These are phyloP conservation scores for Scedosporium apiospermum DNA, from an alignment of 2,329 filamentous ascomycete species.

Conservation along the genomic window DNA sequence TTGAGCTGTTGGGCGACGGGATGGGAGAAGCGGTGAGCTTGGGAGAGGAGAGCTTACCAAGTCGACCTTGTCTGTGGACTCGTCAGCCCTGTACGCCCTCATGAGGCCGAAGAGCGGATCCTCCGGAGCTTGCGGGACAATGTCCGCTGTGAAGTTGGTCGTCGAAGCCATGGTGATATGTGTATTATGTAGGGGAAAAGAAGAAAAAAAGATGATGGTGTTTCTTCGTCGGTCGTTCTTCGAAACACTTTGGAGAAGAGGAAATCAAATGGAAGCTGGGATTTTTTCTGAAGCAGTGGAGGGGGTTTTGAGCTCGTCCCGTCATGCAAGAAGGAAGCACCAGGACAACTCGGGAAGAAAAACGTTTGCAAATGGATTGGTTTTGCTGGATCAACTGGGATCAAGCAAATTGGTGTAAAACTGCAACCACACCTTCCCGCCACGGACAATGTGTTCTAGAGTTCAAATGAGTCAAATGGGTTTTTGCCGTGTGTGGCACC, in stretches of 20 bases:
- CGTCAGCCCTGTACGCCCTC: constrained; percentile 76
- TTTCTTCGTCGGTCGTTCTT: background rate
- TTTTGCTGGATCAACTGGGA: background rate
- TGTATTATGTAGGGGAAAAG: background rate
- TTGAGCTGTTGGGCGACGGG: background rate
- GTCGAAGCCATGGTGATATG: constrained; percentile 5
- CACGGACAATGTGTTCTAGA: background rate
- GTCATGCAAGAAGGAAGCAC: background rate
- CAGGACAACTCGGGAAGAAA: background rate
- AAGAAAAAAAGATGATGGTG: background rate
- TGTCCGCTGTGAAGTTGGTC: constrained; percentile 61
- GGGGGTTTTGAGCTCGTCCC: background rate
- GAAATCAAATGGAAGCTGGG: background rate
- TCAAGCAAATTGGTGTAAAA: background rate
- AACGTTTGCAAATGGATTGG: background rate
- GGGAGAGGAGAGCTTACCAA: constrained; percentile 51
- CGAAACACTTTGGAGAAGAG: background rate
- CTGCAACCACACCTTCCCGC: background rate
- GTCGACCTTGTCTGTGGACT: constrained; percentile 75
- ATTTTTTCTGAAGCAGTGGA: background rate
- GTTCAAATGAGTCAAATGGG: background rate
- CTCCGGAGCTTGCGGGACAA: constrained; percentile 83
- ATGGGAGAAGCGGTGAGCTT: background rate
- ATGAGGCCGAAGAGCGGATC: constrained; percentile 92
- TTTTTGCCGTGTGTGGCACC: background rate